phyloP scores from a whole-genome alignment of 2,329 filamentous ascomycete species.

The Xylariaceae sp. region DNA sequence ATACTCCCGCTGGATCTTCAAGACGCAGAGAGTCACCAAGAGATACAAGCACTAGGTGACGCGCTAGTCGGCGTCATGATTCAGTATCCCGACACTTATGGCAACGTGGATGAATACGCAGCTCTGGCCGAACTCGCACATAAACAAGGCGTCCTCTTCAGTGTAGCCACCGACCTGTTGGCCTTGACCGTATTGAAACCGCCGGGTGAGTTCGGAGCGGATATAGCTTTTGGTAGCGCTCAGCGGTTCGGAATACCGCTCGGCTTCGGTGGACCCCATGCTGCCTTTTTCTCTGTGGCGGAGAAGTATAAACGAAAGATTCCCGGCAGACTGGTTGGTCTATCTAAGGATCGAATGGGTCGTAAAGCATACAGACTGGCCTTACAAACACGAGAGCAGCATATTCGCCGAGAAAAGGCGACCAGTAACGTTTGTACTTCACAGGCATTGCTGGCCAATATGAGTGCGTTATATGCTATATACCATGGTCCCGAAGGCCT shows the following conservation, averaged over 20 bases:
- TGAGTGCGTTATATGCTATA: constrained; percentile 89
- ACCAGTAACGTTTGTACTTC: constrained; percentile 97
- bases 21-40: constrained; percentile 52
- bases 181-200: constrained; percentile 82
- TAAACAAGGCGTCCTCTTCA: constrained; percentile 70
- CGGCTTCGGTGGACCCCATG: constrained; percentile 90
- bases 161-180: constrained; percentile 82
- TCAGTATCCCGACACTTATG: constrained; percentile 91
- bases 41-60: constrained; percentile 68
- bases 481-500: constrained; percentile 87
- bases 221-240: constrained; percentile 89
- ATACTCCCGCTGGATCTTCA: constrained; percentile 69
- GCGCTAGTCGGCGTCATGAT: constrained; percentile 83
- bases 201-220: constrained; percentile 89
- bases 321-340: constrained; percentile 80
- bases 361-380: constrained; percentile 76
- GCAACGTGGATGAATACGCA: constrained; percentile 70
- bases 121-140: constrained; percentile 71
- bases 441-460: constrained; percentile 88
- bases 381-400: constrained; percentile 89
- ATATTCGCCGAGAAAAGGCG: constrained; percentile 92
- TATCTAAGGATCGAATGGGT: constrained; percentile 86
- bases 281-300: constrained; percentile 87
- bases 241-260: constrained; percentile 90
- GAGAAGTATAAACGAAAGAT: constrained; percentile 94